A percentile compares a stretch with the other conserved stretches of the same genome.
Conservation (phyloP, 2,329 filamentous ascomycete genomes). For the Arachnopeziza araneosa region DNA sequence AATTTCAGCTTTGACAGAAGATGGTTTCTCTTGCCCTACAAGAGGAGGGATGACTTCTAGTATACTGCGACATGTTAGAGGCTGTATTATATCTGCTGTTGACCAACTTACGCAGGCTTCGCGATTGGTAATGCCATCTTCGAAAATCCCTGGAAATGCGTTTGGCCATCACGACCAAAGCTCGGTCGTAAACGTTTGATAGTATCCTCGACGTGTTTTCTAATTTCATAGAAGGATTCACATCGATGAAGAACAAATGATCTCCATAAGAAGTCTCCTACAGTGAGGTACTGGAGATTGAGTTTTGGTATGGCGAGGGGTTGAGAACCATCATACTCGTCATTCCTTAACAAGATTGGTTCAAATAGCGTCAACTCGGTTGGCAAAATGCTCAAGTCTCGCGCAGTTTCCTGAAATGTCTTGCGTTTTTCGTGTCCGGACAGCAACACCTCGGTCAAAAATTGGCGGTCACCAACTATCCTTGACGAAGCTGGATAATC, state of each 20-base stretch:
- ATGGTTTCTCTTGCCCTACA: slow-evolving; percentile 79
- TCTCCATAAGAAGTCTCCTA: slow-evolving; percentile 96
- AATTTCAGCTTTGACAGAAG: slow-evolving; percentile 80
- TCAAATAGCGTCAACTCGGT: slow-evolving; percentile 82
- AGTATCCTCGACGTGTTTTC: slow-evolving; percentile 81
- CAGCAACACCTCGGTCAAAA: slow-evolving; percentile 67
- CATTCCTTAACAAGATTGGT: slow-evolving; percentile 68
- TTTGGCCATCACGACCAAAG: slow-evolving; percentile 56
- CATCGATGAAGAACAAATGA: slow-evolving; percentile 83
- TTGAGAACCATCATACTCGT: slow-evolving; percentile 78
- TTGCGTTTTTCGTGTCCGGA: slow-evolving; percentile 69
- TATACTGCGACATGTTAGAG: slow-evolving; percentile 43
- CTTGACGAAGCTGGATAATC: slow-evolving; percentile 70
- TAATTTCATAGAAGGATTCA: slow-evolving; percentile 89
- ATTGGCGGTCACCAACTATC: slow-evolving; percentile 56
- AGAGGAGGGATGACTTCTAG: slow-evolving; percentile 77
- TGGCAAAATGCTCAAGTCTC: slow-evolving; percentile 69
- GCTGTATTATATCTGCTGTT: slow-evolving; percentile 11
- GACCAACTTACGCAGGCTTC: slow-evolving; percentile 55
- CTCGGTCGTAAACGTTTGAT: slow-evolving; percentile 74
- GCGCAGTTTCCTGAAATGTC: slow-evolving; percentile 76
- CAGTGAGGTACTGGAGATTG: slow-evolving; percentile 90
- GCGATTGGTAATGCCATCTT: slow-evolving; percentile 86
- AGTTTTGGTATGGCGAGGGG: slow-evolving; percentile 90
- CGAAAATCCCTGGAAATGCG: slow-evolving; percentile 75